These are phyloP conservation scores for Podaxis pistillaris DNA, from an alignment of 768 basidiomycete genomes.

Conservation along the genomic window DNA sequence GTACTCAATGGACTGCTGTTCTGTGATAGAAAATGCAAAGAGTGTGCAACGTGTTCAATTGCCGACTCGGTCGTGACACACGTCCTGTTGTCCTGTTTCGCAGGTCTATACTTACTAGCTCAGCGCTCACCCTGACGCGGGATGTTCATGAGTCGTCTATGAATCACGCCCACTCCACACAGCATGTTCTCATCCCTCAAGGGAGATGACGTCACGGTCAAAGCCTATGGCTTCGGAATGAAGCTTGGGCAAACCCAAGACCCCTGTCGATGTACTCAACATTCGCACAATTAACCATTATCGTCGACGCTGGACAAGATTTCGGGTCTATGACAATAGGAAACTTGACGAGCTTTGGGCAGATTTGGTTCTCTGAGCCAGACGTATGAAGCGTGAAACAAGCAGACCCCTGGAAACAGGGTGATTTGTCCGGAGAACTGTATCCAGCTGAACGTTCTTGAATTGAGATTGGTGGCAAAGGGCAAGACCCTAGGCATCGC, in stretches of 20 bases:
- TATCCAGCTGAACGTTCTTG: neutral
- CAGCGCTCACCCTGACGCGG: neutral
- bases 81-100: neutral
- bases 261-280: too few species aligned
- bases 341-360: neutral
- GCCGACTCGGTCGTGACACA: neutral
- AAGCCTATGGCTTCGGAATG: neutral
- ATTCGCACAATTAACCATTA: too few species aligned
- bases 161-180: neutral
- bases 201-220: neutral
- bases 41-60: neutral
- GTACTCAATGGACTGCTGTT: neutral
- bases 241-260: neutral
- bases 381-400: neutral
- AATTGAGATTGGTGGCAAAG: neutral
- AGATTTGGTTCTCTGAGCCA: neutral
- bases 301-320: too few species aligned
- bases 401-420: neutral
- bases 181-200: neutral
- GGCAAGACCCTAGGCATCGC: neutral
- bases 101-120: conserved; percentile 1
- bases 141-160: neutral
- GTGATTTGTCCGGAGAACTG: neutral
- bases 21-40: neutral
- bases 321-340: neutral